Evolutionary conservation across 2,329 filamentous ascomycete species (phyloP).

Genomic region (Conoideocrella luteorostrata): DNA sequence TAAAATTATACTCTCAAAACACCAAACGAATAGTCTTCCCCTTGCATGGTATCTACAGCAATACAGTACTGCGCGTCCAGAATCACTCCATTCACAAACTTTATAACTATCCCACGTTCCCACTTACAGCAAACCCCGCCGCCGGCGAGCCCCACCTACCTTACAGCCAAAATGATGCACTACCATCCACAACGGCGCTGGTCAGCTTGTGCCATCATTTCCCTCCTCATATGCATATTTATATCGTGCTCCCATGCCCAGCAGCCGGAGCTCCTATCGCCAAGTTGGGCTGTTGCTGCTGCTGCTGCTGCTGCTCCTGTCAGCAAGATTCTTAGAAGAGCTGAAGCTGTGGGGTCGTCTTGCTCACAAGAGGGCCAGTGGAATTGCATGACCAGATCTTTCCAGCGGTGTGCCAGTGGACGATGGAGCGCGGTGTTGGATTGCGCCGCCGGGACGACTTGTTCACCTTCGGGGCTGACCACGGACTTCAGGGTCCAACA

Average conservation of each 20-base stretch:
- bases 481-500: conserved; percentile 32
- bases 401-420: conserved; percentile 44
- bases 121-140: too few relatives aligned
- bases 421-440: conserved; percentile 39
- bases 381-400: conserved; percentile 45
- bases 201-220: neutral
- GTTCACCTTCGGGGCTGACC: conserved; percentile 35
- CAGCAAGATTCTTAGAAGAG: conserved; percentile 14
- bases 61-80: too few relatives aligned
- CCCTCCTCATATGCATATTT: neutral
- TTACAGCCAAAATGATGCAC: neutral
- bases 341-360: conserved; percentile 27
- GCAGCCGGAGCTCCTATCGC: neutral
- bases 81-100: too few relatives aligned
- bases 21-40: too few relatives aligned
- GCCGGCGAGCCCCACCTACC: neutral
- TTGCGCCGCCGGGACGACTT: conserved; percentile 39
- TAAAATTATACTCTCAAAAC: too few relatives aligned
- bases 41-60: too few relatives aligned
- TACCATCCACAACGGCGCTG: neutral
- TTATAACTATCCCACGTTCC: too few relatives aligned
- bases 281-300: neutral
- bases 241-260: neutral
- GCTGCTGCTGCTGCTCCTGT: too few relatives aligned
- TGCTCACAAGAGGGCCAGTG: conserved; percentile 45